These are phyloP conservation scores for Corallochytrium limacisporum DNA, from an alignment of 78 protist genomes.

Conservation along the genomic window DNA sequence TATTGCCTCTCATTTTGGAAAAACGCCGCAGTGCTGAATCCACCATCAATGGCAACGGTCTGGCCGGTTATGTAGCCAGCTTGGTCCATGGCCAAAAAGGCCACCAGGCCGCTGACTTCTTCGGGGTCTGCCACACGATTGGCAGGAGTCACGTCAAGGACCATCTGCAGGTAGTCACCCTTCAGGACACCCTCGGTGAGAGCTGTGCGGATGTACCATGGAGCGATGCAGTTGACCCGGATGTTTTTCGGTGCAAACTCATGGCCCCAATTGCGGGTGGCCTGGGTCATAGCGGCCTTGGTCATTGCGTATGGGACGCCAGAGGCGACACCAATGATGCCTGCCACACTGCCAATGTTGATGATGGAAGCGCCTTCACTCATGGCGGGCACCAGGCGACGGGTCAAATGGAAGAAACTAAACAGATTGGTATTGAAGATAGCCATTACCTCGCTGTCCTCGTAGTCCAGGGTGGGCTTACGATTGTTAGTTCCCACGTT, in stretches of 20 bases:
- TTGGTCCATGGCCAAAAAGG: conserved; percentile 18
- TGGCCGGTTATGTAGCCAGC: conserved; percentile 29
- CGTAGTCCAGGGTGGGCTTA: background rate
- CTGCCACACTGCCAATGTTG: conserved; percentile 4
- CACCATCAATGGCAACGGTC: conserved; percentile 17
- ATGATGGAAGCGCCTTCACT: background rate
- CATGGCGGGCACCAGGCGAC: background rate
- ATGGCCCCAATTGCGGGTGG: background rate
- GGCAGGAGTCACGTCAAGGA: conserved; percentile 11
- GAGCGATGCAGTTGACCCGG: conserved; percentile 22
- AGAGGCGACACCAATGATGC: background rate
- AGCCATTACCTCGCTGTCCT: background rate
- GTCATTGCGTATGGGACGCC: conserved; percentile 21
- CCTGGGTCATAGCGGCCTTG: conserved; percentile 22
- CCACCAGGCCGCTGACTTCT: conserved; percentile 23
- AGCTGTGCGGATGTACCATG: conserved; percentile 23
- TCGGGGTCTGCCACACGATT: conserved; percentile 24
- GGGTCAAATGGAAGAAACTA: background rate
- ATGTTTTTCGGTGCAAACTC: conserved; percentile 17
- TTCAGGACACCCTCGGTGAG: background rate
- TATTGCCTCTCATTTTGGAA: too few relatives aligned
- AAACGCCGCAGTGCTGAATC: too few relatives aligned
- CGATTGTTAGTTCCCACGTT: conserved; percentile 28
- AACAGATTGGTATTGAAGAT: background rate
- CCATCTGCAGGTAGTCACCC: background rate